Evolutionary conservation across 1,139 yeast genomes (phyloP), one percentile per base, ranked within the genome.

Genomic region (Diutina scorzettiae): DNA sequence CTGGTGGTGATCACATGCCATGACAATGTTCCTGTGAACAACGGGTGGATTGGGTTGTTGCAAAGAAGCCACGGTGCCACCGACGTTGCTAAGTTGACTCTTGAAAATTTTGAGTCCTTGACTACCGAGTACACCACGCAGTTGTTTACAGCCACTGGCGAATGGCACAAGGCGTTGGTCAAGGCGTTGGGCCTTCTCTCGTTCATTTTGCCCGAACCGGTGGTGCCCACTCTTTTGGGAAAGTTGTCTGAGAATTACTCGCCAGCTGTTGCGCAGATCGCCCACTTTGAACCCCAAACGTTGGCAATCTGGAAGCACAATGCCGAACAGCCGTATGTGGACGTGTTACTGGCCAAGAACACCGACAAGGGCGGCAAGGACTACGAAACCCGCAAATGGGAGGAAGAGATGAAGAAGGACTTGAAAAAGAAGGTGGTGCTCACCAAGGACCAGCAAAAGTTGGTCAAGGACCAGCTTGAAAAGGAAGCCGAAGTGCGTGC

Each of bases 371-470:
- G 84, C 54, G 62, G 82, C 3, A 85, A 78, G 54, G 96, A 87
- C 53, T 85, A 84, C 54, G 95, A 84, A 51, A 83, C 87, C 14
- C 68, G 75, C 48, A 79, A 84, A 54, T 91, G 98, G 97, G 98
- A 91, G 57, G 89, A 81, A 52, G 73, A 74, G 42, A 73, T 91
- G 40, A 76, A 89, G 51, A 77, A 77, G 49, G 91, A 85, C 54
- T 67, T 86, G 44, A 80, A 81, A 1, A 66, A 69, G 44, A 80
- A 79, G 57, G 76, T 71, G 59, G 82, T 81, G 53, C 64, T 81
- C 41, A 71, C 94, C 8, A 82, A 77, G 50, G 96, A 87, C 53
- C 95, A 91, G 46, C 82, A 78, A 51, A 61, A 53, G 0, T 57
- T 73, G 45, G 76, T 82, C 2, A 69, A 71, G 41, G 76, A 71